A percentile compares a stretch with the other conserved stretches of the same genome.
Evolutionary conservation across 2,329 filamentous ascomycete species (phyloP).

Genomic region (Neonectria magnoliae): DNA sequence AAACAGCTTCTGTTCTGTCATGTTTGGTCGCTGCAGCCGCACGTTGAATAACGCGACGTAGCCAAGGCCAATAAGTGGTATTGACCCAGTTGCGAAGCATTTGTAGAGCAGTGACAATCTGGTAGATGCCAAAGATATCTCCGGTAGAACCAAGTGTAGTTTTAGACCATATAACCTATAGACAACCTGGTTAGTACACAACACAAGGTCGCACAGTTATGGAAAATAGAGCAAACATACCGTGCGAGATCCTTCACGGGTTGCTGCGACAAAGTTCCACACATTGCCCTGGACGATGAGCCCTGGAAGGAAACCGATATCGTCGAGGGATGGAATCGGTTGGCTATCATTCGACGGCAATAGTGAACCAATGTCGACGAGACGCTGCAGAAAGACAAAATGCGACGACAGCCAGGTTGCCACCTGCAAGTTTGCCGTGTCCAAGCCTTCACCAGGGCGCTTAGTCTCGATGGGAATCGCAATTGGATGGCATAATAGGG

Average conservation of each 20-base stretch:
- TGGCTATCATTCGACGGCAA: background rate
- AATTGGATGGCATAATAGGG: constrained; percentile 1
- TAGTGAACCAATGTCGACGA: background rate
- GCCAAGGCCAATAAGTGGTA: background rate
- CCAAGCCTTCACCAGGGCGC: constrained; percentile 9
- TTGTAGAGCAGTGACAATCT: constrained; percentile 17
- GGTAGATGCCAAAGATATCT: constrained; percentile 3
- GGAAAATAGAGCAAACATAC: background rate
- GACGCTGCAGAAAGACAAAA: background rate
- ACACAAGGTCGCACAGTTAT: background rate
- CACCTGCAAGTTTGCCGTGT: constrained; percentile 9
- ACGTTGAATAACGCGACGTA: background rate
- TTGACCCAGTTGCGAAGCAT: constrained; percentile 4
- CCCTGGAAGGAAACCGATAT: background rate
- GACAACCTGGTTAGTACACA: background rate
- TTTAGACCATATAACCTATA: constrained; percentile 1
- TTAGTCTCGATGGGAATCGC: constrained; percentile 25
- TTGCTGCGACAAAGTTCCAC: constrained; percentile 10
- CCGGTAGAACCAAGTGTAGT: constrained; percentile 2
- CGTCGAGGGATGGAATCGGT: background rate
- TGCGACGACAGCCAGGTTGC: constrained; percentile 7
- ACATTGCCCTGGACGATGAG: constrained; percentile 21
- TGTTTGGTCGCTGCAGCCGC: background rate
- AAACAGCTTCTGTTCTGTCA: background rate
- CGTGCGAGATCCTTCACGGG: constrained; percentile 2